Evolutionary conservation across 192 early-diverging fungal genomes (phyloP), one percentile per base, ranked within the genome.

Genomic region (Phycomyces nitens): DNA sequence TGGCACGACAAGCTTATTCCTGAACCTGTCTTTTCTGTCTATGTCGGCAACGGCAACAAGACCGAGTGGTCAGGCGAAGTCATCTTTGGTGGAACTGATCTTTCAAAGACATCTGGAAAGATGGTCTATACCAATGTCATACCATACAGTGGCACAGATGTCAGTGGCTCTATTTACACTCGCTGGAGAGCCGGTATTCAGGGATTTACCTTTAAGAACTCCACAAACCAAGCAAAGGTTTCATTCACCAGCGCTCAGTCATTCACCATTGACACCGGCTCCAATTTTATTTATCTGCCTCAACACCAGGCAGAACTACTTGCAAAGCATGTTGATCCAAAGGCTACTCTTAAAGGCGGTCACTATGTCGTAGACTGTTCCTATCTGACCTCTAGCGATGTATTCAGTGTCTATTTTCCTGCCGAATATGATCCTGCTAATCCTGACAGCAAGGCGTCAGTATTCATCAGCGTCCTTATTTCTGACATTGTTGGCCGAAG

Each of bases 281-380:
- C 54, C 14, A 69, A 69, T 20, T 69, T 61, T 40, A 69, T 69
- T 42, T 69, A 69, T 18, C 24, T 69, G 5, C 68, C 68, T 23
- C 11, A 16, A 6, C 1, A 10, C 11, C 39, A 62, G 41, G 60
- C 68, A 18, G 43, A 56, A 23, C 42, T 62, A 12, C n/a, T 69
- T 3, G 68, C 68, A 2, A 39, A 2, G 2, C 21, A 16, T 6
- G 44, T 69, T n/a, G 41, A 20, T 39, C 53, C 63, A 5, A 21
- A 64, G n/a, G 34, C 23, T 21, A 29, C 38, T 9, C 11, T 57
- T 15, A 26, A 22, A 1, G 26, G 38, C 14, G 41, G 41, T 41
- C n/a, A 23, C n/a, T 62, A 56, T 20, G 1, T 23, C 6, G 55
- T 63, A 6, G 68, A 69, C 34, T 69, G 68, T 49, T 8, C 12